Base-by-base conservation (phyloP, 257 asterid species). In the Gentiana straminea region DNA sequence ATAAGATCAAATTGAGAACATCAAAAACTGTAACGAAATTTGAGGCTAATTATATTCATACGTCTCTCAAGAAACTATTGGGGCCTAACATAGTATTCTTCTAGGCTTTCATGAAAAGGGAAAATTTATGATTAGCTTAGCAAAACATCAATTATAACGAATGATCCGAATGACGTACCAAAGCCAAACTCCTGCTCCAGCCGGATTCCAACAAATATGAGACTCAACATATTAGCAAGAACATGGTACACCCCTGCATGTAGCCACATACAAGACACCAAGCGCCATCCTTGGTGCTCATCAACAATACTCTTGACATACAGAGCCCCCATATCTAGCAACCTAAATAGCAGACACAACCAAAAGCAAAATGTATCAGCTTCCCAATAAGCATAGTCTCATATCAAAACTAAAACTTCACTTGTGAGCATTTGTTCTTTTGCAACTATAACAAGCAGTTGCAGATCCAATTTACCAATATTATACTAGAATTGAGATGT, bases 101-200 rank as follows among this genome's bases (percentile, higher is more conserved):
- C 44, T 51, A 32, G 37, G n/a, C 6, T 33, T 52, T 9, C 41
- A 9, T 7, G 56, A 37, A 10, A 61, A 60, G 8, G 8, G 44
- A 39, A 7, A 39, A 3, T 39, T 7, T 39, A 3, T 39, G 8
- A 3, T 39, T 39, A 4, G 8, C 1, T 39, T 39, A 7, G 49
- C 38, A 7, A 5, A 24, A 37, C n/a, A 12, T 36, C 2, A 8
- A 12, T 35, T 5, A 43, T 35, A 36, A 47, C 7, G 41, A 11
- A 36, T 34, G 38, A 46, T 46, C 35, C n/a, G 35, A 49, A 35
- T 3, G 13, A 6, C 7, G 11, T 73, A 77, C 82, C 66, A 52
- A 73, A 76, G 62, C 82, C 82, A 56, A 76, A 76, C 65, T 76
- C 82, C 69, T 70, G 74, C 64, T 76, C 82, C 41, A 76, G 82